Evolutionary conservation across 441 rosid species (phyloP), one percentile per base, ranked within the genome.

Genomic region (Gossypium lobatum): DNA sequence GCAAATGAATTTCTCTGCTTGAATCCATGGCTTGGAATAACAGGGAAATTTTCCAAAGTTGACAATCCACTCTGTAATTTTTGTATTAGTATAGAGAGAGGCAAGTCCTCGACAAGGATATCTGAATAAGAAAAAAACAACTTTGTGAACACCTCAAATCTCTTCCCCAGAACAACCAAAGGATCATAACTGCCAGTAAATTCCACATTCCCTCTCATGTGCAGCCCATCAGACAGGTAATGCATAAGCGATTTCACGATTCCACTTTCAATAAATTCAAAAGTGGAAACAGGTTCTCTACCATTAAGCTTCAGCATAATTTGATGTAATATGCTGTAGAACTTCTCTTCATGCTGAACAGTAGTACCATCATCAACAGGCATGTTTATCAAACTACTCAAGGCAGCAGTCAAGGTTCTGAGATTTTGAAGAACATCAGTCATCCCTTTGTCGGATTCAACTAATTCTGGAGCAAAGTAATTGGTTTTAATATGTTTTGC

Each of bases 241-340:
- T 77, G 86, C 55, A 88, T 88, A 60, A 96, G 79, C 0, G 96
- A 85, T 81, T 85, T 93, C 64, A 91, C 89, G 71, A 92, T 81
- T 78, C 99, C 98, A 82, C 99, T 93, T 84, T 89, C 97, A 64
- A 90, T 85, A 71, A 96, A 88, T 82, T 93, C 99, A 84, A 96
- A 96, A 61, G 91, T 92, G 77, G 99, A 96, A 77, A 96, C 88
- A 64, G 89, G 87, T 79, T 93, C 99, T 78, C 78, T 82, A 75
- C 98, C 97, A 77, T 81, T 81, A 79, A 96, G 90, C 78, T 83
- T 88, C 73, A 65, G 88, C 81, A 88, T 78, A 34, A 91, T 80
- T 64, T 88, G 88, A 79, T 79, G 79, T 82, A 93, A 86, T 60
- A 88, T 60, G 63, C 62, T 69, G 71, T 82, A 71, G 72, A 85